Evolutionary conservation across 2,329 filamentous ascomycete genomes (phyloP).

Genomic region (Microcyclospora pomicola): DNA sequence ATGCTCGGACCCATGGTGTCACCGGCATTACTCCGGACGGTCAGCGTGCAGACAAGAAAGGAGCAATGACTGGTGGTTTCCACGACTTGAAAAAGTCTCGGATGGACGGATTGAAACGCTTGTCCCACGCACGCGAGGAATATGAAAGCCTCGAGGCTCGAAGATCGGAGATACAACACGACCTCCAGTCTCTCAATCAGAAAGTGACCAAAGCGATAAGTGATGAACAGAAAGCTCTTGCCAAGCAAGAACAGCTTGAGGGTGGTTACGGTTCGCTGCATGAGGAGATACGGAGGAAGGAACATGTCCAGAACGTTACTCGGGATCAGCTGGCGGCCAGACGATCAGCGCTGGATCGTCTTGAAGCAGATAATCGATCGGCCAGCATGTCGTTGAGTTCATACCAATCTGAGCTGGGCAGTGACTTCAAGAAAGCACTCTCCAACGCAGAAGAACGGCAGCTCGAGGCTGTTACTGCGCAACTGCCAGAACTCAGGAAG

Average conservation of each 20-base stretch:
- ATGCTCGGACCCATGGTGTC: constrained; percentile 80
- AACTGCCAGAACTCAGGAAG: constrained; percentile 59
- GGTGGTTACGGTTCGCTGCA: constrained; percentile 69
- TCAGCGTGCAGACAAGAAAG: constrained; percentile 87
- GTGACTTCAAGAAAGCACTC: constrained; percentile 85
- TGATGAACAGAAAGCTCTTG: constrained; percentile 69
- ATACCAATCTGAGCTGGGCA: constrained; percentile 66
- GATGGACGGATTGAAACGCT: constrained; percentile 65
- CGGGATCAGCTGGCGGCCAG: constrained; percentile 62
- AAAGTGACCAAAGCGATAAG: constrained; percentile 78
- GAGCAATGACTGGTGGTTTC: constrained; percentile 88
- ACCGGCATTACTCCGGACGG: constrained; percentile 91
- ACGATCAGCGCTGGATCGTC: constrained; percentile 47
- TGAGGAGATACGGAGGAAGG: constrained; percentile 62
- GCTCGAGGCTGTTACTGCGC: constrained; percentile 55
- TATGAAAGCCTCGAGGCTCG: constrained; percentile 54
- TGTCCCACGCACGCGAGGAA: constrained; percentile 61
- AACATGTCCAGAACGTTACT: constrained; percentile 59
- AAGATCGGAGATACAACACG: constrained; percentile 49
- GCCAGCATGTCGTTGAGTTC: constrained; percentile 61
- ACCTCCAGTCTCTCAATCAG: constrained; percentile 71
- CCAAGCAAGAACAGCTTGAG: constrained; percentile 63
- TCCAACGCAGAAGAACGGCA: constrained; percentile 69
- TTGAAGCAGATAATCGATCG: constrained; percentile 44
- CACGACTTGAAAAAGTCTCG: constrained; percentile 77